Evolutionary conservation across 192 early-diverging fungal genomes (phyloP).

Genomic region (Linnemannia exigua): DNA sequence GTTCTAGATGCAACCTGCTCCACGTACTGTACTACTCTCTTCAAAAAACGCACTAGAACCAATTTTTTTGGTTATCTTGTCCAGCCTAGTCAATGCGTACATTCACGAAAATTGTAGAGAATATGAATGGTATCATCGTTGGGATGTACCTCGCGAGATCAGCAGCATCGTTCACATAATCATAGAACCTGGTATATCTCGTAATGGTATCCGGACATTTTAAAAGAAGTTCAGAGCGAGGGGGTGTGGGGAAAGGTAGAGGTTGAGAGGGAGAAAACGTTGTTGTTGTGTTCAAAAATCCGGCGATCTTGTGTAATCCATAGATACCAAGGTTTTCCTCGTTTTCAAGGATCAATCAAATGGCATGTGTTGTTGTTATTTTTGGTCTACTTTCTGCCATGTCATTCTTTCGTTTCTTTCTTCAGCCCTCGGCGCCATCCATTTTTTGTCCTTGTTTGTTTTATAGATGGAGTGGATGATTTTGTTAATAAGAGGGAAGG

Average conservation of each 20-base stretch:
- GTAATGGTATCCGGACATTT: not conserved
- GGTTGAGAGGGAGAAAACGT: no score
- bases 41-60: not conserved
- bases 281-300: not conserved
- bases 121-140: no score
- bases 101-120: not conserved
- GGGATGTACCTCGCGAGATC: no score
- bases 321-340: not conserved
- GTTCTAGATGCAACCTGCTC: not conserved
- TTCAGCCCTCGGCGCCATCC: not conserved
- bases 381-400: not conserved
- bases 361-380: not conserved
- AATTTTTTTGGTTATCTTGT: not conserved
- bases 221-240: not conserved
- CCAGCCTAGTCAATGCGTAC: not conserved
- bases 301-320: conserved; percentile 1
- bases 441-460: no score
- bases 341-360: not conserved
- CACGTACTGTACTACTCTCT: no score
- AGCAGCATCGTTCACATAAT: no score
- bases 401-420: not conserved
- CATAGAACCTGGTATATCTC: not conserved
- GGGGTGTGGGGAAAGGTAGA: no score
- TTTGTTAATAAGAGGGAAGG: not conserved
- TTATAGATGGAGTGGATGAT: no score